A percentile compares a stretch with the other conserved stretches of the same genome.
phyloP scores from a whole-genome alignment of 108 stramenopile species.

The Hondaea fermentalgiana region DNA sequence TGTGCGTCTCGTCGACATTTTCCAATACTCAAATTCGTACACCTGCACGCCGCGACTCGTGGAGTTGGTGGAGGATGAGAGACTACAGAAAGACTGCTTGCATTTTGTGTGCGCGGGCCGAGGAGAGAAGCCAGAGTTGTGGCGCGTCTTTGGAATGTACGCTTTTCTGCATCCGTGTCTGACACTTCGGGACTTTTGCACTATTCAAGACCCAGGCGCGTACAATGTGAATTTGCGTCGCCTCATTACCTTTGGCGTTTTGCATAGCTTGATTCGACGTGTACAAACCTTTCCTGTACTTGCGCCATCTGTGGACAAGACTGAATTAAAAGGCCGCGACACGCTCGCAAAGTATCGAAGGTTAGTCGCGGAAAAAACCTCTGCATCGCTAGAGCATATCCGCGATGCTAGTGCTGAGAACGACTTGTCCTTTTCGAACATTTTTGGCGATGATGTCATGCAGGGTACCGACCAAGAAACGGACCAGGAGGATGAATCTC shows the following conservation, averaged over 20 bases:
- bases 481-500: neutral
- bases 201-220: neutral
- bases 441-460: neutral
- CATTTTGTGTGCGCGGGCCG: neutral
- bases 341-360: neutral
- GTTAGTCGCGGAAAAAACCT: too few relatives aligned
- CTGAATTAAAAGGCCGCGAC: neutral
- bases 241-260: neutral
- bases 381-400: too few relatives aligned
- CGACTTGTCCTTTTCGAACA: neutral
- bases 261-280: neutral
- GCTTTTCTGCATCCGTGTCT: neutral
- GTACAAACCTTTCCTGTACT: neutral
- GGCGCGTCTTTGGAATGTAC: neutral
- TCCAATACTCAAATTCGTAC: neutral
- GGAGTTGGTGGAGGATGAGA: neutral
- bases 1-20: neutral
- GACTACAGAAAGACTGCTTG: neutral
- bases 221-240: neutral
- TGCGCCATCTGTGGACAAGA: neutral
- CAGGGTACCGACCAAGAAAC: neutral
- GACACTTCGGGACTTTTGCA: neutral
- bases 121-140: neutral
- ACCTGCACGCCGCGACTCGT: conserved; percentile 5
- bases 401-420: neutral